These are phyloP conservation scores for Arachnopeziza araneosa DNA, from an alignment of 2,329 filamentous ascomycete species.

Conservation along the genomic window DNA sequence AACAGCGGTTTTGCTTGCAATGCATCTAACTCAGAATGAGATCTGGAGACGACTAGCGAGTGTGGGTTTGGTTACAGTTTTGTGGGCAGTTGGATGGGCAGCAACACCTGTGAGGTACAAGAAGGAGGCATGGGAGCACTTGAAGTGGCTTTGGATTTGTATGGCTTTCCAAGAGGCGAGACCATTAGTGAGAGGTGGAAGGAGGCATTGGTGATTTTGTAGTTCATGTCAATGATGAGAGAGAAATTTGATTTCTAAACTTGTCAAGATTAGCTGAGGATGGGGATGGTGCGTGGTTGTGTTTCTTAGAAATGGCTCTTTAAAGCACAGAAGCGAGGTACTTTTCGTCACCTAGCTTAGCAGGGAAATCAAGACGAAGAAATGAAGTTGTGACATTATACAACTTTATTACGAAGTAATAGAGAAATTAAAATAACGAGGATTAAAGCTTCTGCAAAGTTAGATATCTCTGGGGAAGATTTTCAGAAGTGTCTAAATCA, in stretches of 20 bases:
- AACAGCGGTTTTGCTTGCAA: conserved; percentile 5
- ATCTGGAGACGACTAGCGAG: conserved; percentile 8
- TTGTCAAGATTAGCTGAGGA: not conserved
- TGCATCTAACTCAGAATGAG: conserved; percentile 12
- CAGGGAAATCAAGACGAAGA: no score
- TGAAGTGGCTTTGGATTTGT: conserved; percentile 20
- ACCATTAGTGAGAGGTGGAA: conserved; percentile 7
- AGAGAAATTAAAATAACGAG: no score
- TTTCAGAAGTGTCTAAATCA: not conserved
- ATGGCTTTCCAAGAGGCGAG: conserved; percentile 19
- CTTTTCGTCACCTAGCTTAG: no score
- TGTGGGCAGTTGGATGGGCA: conserved; percentile 18
- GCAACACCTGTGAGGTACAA: conserved; percentile 12
- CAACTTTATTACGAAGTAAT: no score
- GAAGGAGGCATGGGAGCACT: conserved; percentile 12
- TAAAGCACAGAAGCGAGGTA: no score
- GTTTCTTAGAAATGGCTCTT: not conserved
- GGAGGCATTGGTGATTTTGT: conserved; percentile 2
- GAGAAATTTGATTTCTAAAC: not conserved
- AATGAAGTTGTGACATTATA: no score
- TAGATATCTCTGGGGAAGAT: no score
- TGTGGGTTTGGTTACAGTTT: conserved; percentile 6
- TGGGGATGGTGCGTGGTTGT: not conserved
- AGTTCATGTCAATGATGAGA: not conserved
- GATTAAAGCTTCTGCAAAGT: no score